Conservation (phyloP, 495 filamentous ascomycete genomes). For the Xylaria bambusicola region DNA sequence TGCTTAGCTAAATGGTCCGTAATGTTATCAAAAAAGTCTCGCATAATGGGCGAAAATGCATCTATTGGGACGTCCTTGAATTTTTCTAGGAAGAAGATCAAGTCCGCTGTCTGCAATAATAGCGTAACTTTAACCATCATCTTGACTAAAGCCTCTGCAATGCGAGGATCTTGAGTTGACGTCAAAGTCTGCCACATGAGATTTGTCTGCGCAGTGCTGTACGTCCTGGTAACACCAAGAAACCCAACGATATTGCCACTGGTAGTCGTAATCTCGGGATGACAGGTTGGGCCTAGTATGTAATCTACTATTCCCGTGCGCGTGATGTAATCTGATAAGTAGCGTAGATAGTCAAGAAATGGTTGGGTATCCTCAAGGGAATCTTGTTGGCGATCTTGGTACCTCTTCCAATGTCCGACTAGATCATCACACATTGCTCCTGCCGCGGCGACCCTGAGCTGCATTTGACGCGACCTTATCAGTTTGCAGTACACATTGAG, state of each 20-base stretch:
- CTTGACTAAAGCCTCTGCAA: conserved; percentile 72
- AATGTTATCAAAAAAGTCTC: conserved; percentile 52
- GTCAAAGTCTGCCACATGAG: conserved; percentile 82
- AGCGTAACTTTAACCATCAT: conserved; percentile 72
- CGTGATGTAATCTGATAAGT: conserved; percentile 66
- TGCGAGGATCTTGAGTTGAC: conserved; percentile 80
- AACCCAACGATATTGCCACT: conserved; percentile 86
- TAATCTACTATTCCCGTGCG: conserved; percentile 73
- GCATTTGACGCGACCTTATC: conserved; percentile 84
- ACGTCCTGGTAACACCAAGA: conserved; percentile 76
- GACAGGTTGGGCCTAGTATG: conserved; percentile 86
- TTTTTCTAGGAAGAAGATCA: conserved; percentile 77
- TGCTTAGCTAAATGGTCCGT: conserved; percentile 34
- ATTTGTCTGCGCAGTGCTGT: conserved; percentile 72
- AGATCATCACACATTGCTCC: conserved; percentile 72
- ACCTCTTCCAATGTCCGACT: conserved; percentile 58
- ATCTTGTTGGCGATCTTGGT: conserved; percentile 44
- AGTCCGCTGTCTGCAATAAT: conserved; percentile 55
- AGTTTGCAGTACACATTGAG: conserved; percentile 68
- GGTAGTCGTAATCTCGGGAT: conserved; percentile 81
- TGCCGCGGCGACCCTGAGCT: conserved; percentile 75
- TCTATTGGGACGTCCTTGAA: conserved; percentile 68
- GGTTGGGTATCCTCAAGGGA: conserved; percentile 33
- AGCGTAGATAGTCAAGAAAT: conserved; percentile 55
- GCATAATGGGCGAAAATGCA: conserved; percentile 53